Evolutionary conservation across 441 rosid species (phyloP).

Genomic region (Jatropha podagrica): DNA sequence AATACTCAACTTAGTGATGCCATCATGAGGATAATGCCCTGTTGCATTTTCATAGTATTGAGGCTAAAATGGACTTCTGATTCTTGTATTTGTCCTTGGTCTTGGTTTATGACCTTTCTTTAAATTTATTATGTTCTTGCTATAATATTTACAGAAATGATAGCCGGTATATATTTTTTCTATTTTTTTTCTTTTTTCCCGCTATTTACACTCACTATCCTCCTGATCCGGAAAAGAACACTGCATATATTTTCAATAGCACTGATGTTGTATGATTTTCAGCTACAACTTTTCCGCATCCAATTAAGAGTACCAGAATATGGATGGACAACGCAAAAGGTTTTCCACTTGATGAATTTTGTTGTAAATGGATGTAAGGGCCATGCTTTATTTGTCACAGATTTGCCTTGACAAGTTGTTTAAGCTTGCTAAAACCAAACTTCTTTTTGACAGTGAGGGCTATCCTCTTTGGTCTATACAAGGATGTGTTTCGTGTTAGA

Average conservation of each 20-base stretch:
- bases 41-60: not conserved
- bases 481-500: conserved; percentile 43
- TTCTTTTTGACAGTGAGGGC: conserved; percentile 48
- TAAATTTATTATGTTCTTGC: not conserved
- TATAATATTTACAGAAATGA: not conserved
- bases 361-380: conserved; percentile 67
- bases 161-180: not conserved
- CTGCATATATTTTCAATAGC: not conserved
- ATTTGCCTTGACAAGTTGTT: conserved; percentile 8
- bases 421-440: conserved; percentile 13
- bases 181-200: not conserved
- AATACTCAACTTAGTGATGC: not conserved
- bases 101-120: not conserved
- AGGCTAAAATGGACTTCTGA: not conserved
- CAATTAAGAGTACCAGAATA: conserved; percentile 76
- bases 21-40: not conserved
- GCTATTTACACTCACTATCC: not conserved
- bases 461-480: conserved; percentile 49
- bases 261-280: conserved; percentile 11
- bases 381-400: not conserved
- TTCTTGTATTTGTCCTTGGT: not conserved
- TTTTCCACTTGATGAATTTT: conserved; percentile 83
- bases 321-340: conserved; percentile 88
- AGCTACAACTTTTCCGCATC: conserved; percentile 73
- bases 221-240: not conserved